Base-by-base conservation (phyloP, 352 stramenopile genomes). In the Globisporangium canariense region DNA sequence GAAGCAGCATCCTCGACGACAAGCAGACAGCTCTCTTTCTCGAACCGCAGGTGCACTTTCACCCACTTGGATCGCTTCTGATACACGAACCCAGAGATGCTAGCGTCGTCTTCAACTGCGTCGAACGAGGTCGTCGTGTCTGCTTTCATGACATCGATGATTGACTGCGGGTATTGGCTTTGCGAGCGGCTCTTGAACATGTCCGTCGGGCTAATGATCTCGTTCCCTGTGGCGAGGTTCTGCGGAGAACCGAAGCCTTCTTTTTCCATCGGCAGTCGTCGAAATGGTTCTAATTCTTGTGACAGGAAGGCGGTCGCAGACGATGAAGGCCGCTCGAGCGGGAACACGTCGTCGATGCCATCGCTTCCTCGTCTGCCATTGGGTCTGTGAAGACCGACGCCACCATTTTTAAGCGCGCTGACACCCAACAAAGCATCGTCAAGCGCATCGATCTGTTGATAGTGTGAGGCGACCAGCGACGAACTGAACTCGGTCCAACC, bases 11-110 rank as follows among this genome's bases (percentile, higher is more conserved):
- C 77, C 41, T 89, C 70, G 18, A 88, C 45, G 25, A 66, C 71
- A 9, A 88, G 63, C 60, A 84, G 56, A 36, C 81, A 91, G 10
- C 76, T 89, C 3, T 71, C 52, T 55, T 91, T 90, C 41, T 93
- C 79, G 36, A 93, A 87, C 34, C 76, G 87, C 7, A 93, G 62
- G 9, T 80, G 71, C 28, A 91, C 82, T 41, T 90, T 90, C 0
- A 77, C 77, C 85, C 85, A 93, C 55, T 91, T 88, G 0, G 82
- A 76, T 6, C 74, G 70, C 63, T 93, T 91, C 59, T 93, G 85
- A 56, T 91, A 93, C 22, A 73, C 85, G 50, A 76, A 89, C 0
- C 85, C 81, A n/a, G 69, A 73, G 7, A 90, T 64, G 34, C 77
- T 81, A 14, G 66, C 62, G 14, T 86, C 69, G 50, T 90, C 71